Base-by-base conservation (phyloP, 768 basidiomycete genomes). In the Sistotremastrum suecicum region DNA sequence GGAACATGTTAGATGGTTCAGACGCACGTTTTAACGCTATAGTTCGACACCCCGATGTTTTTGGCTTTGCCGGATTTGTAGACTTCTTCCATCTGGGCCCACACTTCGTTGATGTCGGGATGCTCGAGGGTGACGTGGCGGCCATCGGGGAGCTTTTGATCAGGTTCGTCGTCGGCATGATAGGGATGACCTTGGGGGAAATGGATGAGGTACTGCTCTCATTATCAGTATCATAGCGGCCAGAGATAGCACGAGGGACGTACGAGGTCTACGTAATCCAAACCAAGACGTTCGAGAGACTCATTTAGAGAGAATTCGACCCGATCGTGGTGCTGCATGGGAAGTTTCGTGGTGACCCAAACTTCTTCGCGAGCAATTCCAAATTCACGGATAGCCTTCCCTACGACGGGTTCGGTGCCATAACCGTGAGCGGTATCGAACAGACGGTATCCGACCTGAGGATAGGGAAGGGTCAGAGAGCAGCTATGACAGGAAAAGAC, bases 41-140 rank as follows among this genome's bases (percentile, higher is more conserved):
- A 75, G 57, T 78, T 78, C 35, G 72, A 73, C n/a, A 80, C 72
- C 6, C 76, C 76, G 46, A 73, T 69, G 3, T 59, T 55, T 52
- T 64, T 70, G 29, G 67, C 67, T 58, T 68, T 71, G 34, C 66
- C 67, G n/a, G 38, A 44, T 11, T 39, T 30, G 12, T 7, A 42
- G 31, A 44, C 32, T 39, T 57, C 54, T 43, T 60, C 56, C 55
- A 60, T 58, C 37, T 55, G 50, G 34, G 53, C 50, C 49, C 53
- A 61, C 2, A 54, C 54, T 12, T 61, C 56, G 34, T 55, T 37
- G 43, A 59, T 50, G 28, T 54, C 56, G 1, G 61, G 60, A 31
- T 50, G 48, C 39, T 59, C 54, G 5, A 30, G 39, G 12, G 37
- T 35, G 12, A n/a, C 45, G 37, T 50, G n/a, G 39, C 37, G 33